A percentile compares a stretch with the other conserved stretches of the same genome.
These are phyloP conservation scores for Xylaria bambusicola DNA, from an alignment of 495 filamentous ascomycete genomes.

Conservation along the genomic window DNA sequence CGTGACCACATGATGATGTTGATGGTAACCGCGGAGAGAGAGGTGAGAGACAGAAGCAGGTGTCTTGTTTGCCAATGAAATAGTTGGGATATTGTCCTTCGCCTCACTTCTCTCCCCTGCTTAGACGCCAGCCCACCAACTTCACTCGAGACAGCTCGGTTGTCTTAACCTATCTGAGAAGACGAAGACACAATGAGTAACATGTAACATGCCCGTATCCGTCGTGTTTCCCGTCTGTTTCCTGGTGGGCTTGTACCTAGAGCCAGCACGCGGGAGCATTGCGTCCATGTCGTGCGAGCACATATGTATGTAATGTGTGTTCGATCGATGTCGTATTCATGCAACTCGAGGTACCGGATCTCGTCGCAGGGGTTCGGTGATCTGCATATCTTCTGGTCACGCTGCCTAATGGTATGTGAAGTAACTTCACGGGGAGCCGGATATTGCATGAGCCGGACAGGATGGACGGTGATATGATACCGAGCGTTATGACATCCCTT, in stretches of 20 bases:
- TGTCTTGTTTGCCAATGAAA: not conserved
- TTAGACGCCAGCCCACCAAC: too few relatives aligned
- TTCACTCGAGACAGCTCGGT: too few relatives aligned
- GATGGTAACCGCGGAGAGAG: not conserved
- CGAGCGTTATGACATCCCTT: not conserved
- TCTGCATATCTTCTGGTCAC: not conserved
- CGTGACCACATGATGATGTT: not conserved
- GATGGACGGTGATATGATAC: not conserved
- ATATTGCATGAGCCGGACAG: not conserved
- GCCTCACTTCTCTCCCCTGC: slow-evolving; percentile 5
- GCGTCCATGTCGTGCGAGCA: slow-evolving; percentile 6
- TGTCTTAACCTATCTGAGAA: too few relatives aligned
- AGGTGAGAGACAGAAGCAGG: not conserved
- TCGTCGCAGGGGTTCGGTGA: slow-evolving; percentile 1
- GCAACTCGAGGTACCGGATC: not conserved
- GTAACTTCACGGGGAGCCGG: not conserved
- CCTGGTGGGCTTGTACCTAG: not conserved
- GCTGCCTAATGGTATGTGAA: not conserved
- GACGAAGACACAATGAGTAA: not conserved
- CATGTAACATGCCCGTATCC: slow-evolving; percentile 3
- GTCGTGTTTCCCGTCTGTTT: not conserved
- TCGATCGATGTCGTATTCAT: not conserved
- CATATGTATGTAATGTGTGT: too few relatives aligned
- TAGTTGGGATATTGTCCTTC: not conserved
- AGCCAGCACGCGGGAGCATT: not conserved